A percentile compares a stretch with the other conserved stretches of the same genome.
These are phyloP conservation scores for Apiospora malaysiana DNA, from an alignment of 2,329 filamentous ascomycete species.

Conservation along the genomic window DNA sequence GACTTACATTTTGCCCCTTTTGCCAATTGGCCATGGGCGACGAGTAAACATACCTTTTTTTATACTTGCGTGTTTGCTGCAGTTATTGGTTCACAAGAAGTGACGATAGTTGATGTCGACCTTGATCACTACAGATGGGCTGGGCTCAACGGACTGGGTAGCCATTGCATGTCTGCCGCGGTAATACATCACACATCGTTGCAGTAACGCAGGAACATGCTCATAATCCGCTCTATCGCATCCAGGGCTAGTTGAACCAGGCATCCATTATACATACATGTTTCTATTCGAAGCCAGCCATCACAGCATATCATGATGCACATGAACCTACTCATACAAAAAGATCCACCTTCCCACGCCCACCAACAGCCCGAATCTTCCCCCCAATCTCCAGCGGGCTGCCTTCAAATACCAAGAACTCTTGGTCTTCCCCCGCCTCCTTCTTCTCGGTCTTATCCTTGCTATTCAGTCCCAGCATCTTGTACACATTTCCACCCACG, in stretches of 20 bases:
- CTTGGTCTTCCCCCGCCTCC: slow-evolving; percentile 44
- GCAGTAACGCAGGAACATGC: no score
- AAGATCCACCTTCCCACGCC: slow-evolving; percentile 6
- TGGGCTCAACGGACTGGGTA: no score
- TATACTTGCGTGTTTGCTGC: neutral
- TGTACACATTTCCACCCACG: slow-evolving; percentile 62
- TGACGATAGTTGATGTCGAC: no score
- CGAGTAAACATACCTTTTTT: no score
- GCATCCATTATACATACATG: no score
- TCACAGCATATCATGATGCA: no score
- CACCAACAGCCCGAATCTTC: slow-evolving; percentile 58
- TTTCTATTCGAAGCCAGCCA: no score
- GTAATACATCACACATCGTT: no score
- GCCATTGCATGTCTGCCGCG: no score
- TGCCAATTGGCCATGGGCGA: neutral
- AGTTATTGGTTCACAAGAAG: neutral
- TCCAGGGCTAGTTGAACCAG: no score
- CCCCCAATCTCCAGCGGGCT: slow-evolving; percentile 66
- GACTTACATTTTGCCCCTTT: neutral
- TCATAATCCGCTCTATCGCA: no score
- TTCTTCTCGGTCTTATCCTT: slow-evolving; percentile 35
- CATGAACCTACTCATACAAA: neutral
- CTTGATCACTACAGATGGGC: no score
- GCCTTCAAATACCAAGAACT: slow-evolving; percentile 67
- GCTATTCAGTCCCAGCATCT: slow-evolving; percentile 56